Evolutionary conservation across 352 stramenopile species (phyloP), one percentile per base, ranked within the genome.

Genomic region (Globisporangium nodosum): DNA sequence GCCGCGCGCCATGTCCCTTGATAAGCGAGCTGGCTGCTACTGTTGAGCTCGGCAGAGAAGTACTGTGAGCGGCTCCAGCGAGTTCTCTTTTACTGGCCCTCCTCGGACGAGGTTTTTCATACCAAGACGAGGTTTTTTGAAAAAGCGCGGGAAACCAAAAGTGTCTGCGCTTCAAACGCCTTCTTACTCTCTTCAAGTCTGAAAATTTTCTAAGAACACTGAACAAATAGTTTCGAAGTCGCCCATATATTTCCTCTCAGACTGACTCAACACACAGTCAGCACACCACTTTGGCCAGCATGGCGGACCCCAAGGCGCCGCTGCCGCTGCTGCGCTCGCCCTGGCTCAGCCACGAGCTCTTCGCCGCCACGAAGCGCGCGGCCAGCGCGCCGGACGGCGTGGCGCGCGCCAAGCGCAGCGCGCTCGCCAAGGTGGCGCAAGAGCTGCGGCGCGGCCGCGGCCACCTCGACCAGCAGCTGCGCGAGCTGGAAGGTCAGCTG

Each of bases 261-360:
- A 30, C 45, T 49, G 18, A 49, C n/a, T 30, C 20, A 30, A 24
- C 5, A 30, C 15, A 20, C 40, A 21, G 16, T 27, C 43, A 49
- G 46, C 21, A 49, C 20, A 49, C 5, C 18, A 3, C 24, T 27
- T 27, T 27, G 24, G 24, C 24, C 2, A 27, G 6, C 18, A 64
- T 64, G 60, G 42, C 42, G 20, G 60, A 61, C 21, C 24, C 21
- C 12, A 61, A 52, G 12, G 16, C 48, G 20, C 58, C 53, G 37
- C 49, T 49, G 20, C 57, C 56, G 53, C 70, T 76, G 50, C 65
- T 89, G 20, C 58, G 64, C 8, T 71, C 78, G 21, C 82, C 80
- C 31, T 92, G 76, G 78, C 66, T 92, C 49, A 68, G 70, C 45
- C 82, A 92, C 54, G 80, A 90, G 58, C 71, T 81, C 45, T 92